Base-by-base conservation (phyloP, 805 yeast species). In the Candida insectalens region DNA sequence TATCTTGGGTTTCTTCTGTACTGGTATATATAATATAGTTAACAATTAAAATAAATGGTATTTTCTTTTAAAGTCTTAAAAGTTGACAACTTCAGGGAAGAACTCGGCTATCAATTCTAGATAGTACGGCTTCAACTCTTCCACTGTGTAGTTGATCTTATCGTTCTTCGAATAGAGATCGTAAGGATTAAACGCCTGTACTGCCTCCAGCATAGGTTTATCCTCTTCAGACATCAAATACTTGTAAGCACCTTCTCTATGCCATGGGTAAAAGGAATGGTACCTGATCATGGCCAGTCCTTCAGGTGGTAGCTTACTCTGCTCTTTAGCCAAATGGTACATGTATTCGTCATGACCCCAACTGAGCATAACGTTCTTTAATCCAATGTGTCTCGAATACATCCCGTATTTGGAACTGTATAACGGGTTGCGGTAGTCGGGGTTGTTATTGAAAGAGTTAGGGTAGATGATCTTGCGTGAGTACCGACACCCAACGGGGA, bases 281-380 rank as follows among this genome's bases (percentile, higher is more conserved):
- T 78, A 78, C 38, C 87, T 53, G 31, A 78, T 77, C 83, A 78
- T 78, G 1, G 85, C 84, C 35, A 78, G 57, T 0, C 71, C 85
- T 49, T 77, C 80, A 6, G 65, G 68, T 3, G 84, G 83, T 30
- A 78, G 56, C 1, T 66, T 69, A 10, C 82, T 74, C 46, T 74
- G 78, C 36, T 64, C 62, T 49, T 75, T 77, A 9, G 83, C 83
- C 21, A 78, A 60, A 46, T 77, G 83, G 43, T 77, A 78, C 82
- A 78, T 76, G 53, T 78, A 78, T 48, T 78, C 87, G 50, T 78
- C 87, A 46, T 78, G 87, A 4, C 87, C 87, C 85, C 84, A 78
- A 36, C 82, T 74, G 27, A 78, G 53, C 80, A 78, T 75, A 19
- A 78, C 82, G 27, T 74, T 72, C 38, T 74, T 81, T 23, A 78